phyloP scores from a whole-genome alignment of 179 eudicot genomes.

The Heliamphora pulchella region DNA sequence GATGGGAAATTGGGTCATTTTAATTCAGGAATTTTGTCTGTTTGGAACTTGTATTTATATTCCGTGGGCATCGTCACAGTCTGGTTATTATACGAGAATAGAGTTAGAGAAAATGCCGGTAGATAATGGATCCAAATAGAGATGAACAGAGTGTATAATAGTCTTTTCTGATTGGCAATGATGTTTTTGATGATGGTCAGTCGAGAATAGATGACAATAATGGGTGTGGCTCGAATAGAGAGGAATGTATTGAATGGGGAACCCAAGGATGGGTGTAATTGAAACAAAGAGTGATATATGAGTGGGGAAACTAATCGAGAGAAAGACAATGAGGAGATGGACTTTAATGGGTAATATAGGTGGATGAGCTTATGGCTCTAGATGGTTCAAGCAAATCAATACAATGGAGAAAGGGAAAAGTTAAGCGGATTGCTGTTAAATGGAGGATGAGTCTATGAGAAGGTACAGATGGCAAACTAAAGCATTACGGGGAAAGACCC shows the following conservation, averaged over 20 bases:
- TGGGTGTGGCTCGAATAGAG: background rate
- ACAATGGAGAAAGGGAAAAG: background rate
- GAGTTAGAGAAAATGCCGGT: background rate
- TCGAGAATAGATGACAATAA: background rate
- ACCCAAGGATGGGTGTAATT: background rate
- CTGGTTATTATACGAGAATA: background rate
- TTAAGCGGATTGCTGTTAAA: background rate
- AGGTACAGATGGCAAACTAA: background rate
- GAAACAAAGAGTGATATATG: background rate
- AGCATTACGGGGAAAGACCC: background rate
- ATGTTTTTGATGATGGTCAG: background rate
- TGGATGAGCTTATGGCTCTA: background rate
- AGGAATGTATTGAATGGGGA: background rate
- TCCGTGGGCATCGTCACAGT: background rate
- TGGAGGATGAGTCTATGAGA: background rate
- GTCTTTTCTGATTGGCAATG: background rate
- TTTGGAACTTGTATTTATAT: background rate
- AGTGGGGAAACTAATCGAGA: background rate
- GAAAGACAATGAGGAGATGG: background rate
- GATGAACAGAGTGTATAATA: background rate
- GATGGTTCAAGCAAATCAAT: background rate
- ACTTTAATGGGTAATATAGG: background rate
- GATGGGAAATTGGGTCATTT: background rate
- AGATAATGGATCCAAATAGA: too few relatives aligned
- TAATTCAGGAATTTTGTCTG: background rate